Evolutionary conservation across 1,139 yeast genomes (phyloP).

Genomic region (Lodderomyces parapsilosis): DNA sequence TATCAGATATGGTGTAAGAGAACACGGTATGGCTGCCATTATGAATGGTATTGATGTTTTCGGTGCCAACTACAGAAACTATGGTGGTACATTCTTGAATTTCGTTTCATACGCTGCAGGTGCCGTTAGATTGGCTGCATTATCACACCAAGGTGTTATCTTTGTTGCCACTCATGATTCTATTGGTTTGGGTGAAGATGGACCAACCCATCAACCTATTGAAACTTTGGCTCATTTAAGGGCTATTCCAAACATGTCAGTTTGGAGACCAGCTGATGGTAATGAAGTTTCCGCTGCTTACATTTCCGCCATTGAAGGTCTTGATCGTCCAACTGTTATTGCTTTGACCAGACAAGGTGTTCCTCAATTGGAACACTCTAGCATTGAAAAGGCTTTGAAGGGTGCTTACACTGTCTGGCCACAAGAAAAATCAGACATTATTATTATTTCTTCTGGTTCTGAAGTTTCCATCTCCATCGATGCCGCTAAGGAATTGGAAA

Average conservation of each 20-base stretch:
- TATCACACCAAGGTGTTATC: slow-evolving; percentile 89
- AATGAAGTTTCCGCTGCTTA: slow-evolving; percentile 98
- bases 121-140: slow-evolving; percentile 92
- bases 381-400: slow-evolving; percentile 86
- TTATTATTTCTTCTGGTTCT: slow-evolving; percentile 91
- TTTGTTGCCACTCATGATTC: slow-evolving; percentile 99
- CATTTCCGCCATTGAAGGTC: slow-evolving; percentile 69
- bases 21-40: slow-evolving; percentile 99
- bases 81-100: slow-evolving; percentile 98
- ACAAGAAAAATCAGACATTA: slow-evolving; percentile 68
- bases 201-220: slow-evolving; percentile 99
- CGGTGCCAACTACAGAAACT: slow-evolving; percentile 90
- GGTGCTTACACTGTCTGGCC: slow-evolving; percentile 88
- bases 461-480: slow-evolving; percentile 86
- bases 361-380: slow-evolving; percentile 93
- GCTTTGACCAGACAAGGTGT: slow-evolving; percentile 97
- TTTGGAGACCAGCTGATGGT: slow-evolving; percentile 99
- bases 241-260: slow-evolving; percentile 91
- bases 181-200: slow-evolving; percentile 99
- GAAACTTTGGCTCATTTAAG: slow-evolving; percentile 98
- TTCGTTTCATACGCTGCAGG: slow-evolving; percentile 98
- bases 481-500: slow-evolving; percentile 64
- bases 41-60: slow-evolving; percentile 97
- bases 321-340: slow-evolving; percentile 80
- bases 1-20: slow-evolving; percentile 98